phyloP scores from a whole-genome alignment of 2,329 filamentous ascomycete species.

The Dactylonectria macrodidyma region DNA sequence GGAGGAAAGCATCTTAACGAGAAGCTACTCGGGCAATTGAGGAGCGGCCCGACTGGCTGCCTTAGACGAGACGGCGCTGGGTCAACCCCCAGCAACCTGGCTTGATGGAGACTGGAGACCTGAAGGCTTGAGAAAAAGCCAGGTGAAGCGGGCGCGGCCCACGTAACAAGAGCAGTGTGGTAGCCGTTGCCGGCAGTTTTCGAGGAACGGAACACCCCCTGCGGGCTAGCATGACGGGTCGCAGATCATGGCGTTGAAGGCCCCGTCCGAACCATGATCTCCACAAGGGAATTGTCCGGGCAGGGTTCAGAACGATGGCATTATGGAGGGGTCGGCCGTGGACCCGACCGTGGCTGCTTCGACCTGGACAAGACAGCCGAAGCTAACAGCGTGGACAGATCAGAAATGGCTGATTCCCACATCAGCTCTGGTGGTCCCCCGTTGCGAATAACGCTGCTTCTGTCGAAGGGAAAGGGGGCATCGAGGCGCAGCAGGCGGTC shows the following conservation, averaged over 20 bases:
- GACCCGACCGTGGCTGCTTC: conserved; percentile 30
- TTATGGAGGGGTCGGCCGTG: conserved; percentile 30
- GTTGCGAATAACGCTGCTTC: conserved; percentile 35
- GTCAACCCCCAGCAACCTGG: conserved; percentile 38
- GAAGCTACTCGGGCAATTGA: conserved; percentile 33
- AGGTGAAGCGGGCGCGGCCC: conserved; percentile 37
- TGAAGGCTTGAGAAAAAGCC: conserved; percentile 26
- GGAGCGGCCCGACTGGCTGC: conserved; percentile 33
- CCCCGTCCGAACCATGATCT: conserved; percentile 52
- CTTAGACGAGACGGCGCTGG: conserved; percentile 32
- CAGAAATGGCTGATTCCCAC: conserved; percentile 30
- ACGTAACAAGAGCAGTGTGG: conserved; percentile 26
- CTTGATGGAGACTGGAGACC: conserved; percentile 36
- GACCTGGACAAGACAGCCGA: conserved; percentile 30
- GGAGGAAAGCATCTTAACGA: conserved; percentile 29
- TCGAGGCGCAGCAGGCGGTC: conserved; percentile 43
- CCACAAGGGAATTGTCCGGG: conserved; percentile 50
- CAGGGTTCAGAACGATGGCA: conserved; percentile 41
- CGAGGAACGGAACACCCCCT: conserved; percentile 44
- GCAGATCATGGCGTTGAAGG: conserved; percentile 50
- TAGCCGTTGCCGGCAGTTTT: conserved; percentile 49
- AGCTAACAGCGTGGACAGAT: conserved; percentile 36
- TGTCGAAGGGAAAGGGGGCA: conserved; percentile 23
- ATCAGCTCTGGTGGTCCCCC: conserved; percentile 35
- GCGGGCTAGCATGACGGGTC: conserved; percentile 46